Base-by-base conservation (phyloP, 768 basidiomycete species). In the Lyophyllum atratum region DNA sequence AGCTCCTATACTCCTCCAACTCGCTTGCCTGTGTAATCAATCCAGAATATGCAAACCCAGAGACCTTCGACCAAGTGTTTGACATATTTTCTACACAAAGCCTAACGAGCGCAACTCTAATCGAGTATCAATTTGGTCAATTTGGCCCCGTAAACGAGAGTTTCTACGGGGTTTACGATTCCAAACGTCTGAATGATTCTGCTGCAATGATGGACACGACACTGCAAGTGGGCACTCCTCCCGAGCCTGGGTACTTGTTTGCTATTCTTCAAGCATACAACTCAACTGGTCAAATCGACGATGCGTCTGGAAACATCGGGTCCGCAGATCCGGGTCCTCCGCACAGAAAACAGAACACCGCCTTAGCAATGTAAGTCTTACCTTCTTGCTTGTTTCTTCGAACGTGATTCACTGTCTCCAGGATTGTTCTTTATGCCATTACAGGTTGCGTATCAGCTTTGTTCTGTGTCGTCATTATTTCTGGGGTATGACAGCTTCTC, bases 401-500 rank as follows among this genome's bases (percentile, higher is more conserved):
- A 9, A 19, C 61, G 59, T 57, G 44, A 47, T 45, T 46, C 58
- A 24, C 42, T 54, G 19, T 37, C 7, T 48, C 4, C 47, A 88
- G 91, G 92, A 89, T 93, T 54, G 80, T 93, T 26, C 76, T 93
- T 19, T 96, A 96, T 67, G 85, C 85, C 3, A 93, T 96, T 63
- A 94, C 93, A 1, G 95, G 92, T 4, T 87, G 90, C 60, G 93
- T 98, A 37, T 91, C 92, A 22, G 84, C 85, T 24, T 76, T 95
- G 21, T 95, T 97, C 73, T 85, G 86, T 59, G 74, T 90, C 45
- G 93, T 97, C 57, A 90, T 97, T 60, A 72, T 94, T 12, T 87
- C 90, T 17, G 94, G 95, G 17, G 90, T 91, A 72, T 52, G 86
- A 74, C 14, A 26, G 28, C 48, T 54, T 42, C 42, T 56, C n/a